phyloP scores from a whole-genome alignment of 352 stramenopile species.

The Ochromonadaceae sp. region DNA sequence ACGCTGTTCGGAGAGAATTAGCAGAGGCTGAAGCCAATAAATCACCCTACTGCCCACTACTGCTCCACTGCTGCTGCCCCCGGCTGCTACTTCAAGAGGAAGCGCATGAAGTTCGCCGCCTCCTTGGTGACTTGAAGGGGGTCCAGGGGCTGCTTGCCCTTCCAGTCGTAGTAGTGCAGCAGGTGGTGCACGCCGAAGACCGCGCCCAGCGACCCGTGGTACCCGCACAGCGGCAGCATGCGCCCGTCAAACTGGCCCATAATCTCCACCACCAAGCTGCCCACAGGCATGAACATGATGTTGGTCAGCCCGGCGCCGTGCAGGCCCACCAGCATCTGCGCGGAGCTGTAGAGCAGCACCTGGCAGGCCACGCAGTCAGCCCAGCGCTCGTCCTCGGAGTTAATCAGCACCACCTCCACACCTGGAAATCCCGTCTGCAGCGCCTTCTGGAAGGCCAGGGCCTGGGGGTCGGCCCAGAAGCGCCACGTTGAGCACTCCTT shows the following conservation, averaged over 20 bases:
- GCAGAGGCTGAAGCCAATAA: no score
- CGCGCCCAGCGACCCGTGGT: slow-evolving; percentile 7
- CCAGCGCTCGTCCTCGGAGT: background rate
- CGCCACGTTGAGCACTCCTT: background rate
- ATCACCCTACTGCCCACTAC: no score
- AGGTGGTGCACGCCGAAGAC: background rate
- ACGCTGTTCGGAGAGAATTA: no score
- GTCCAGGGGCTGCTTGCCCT: background rate
- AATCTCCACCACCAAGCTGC: slow-evolving; percentile 21
- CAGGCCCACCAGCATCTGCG: slow-evolving; percentile 18
- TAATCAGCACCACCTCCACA: background rate
- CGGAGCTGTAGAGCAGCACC: slow-evolving; percentile 14
- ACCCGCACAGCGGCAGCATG: slow-evolving; percentile 8
- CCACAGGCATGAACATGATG: slow-evolving; percentile 23
- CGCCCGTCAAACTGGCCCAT: background rate
- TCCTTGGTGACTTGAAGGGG: no score
- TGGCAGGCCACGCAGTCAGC: slow-evolving; percentile 21
- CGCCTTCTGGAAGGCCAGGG: background rate
- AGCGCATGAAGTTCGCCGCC: no score
- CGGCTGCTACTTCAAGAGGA: no score
- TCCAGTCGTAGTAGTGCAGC: background rate
- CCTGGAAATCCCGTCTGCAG: background rate
- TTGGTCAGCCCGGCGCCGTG: slow-evolving; percentile 27
- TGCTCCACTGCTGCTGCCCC: no score
- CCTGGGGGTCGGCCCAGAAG: background rate